A percentile compares a stretch with the other conserved stretches of the same genome.
These are phyloP conservation scores for Citrullus amarus DNA, from an alignment of 306 rosid species.

Conservation along the genomic window DNA sequence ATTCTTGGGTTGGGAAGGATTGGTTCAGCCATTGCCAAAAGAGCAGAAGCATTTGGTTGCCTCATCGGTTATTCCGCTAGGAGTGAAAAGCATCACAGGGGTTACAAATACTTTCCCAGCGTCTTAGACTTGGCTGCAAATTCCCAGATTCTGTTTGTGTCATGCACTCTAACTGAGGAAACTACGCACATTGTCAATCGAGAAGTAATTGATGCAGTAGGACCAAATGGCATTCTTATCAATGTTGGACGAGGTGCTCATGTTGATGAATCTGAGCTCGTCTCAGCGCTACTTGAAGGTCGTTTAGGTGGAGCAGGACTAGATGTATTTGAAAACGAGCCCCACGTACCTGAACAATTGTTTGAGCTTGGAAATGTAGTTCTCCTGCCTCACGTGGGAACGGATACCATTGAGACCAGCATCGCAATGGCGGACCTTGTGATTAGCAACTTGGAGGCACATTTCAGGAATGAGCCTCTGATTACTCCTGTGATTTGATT, in stretches of 20 bases:
- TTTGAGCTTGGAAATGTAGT: slow-evolving; percentile 48
- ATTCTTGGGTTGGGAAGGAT: slow-evolving; percentile 70
- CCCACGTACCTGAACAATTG: slow-evolving; percentile 37
- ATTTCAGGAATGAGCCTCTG: slow-evolving; percentile 37
- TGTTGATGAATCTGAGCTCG: slow-evolving; percentile 39
- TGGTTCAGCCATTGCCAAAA: slow-evolving; percentile 58
- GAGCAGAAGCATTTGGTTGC: slow-evolving; percentile 54
- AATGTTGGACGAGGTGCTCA: slow-evolving; percentile 53
- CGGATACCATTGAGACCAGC: slow-evolving; percentile 50
- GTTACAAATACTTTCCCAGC: slow-evolving; percentile 37
- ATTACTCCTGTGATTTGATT: slow-evolving; percentile 34
- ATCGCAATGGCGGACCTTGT: slow-evolving; percentile 57
- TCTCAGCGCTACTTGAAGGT: slow-evolving; percentile 43
- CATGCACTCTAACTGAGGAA: slow-evolving; percentile 43
- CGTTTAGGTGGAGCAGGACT: slow-evolving; percentile 63
- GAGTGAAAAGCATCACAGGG: slow-evolving; percentile 30
- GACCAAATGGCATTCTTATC: slow-evolving; percentile 53
- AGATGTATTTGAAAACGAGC: slow-evolving; percentile 64
- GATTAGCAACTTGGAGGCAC: slow-evolving; percentile 46
- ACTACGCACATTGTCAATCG: slow-evolving; percentile 50
- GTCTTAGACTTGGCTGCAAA: slow-evolving; percentile 36
- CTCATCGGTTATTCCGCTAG: slow-evolving; percentile 40
- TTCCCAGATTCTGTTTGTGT: slow-evolving; percentile 38
- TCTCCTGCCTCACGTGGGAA: slow-evolving; percentile 52
- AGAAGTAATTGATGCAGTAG: slow-evolving; percentile 45